A percentile compares a stretch with the other conserved stretches of the same genome.
Conservation (phyloP, 106 monocot species). For the Allium cepa region DNA sequence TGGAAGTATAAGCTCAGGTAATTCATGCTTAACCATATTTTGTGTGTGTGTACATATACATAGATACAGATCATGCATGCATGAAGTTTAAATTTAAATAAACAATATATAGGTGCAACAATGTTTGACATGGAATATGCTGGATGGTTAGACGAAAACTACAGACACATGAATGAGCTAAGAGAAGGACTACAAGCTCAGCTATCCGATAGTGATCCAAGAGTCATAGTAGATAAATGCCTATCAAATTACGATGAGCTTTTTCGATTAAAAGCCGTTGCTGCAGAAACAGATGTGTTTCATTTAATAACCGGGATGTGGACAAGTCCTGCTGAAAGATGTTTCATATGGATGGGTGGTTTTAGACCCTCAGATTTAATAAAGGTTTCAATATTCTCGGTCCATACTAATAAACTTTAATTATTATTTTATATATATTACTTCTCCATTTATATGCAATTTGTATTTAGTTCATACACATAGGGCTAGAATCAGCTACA, state of each 20-base stretch:
- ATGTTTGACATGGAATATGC: constrained; percentile 88
- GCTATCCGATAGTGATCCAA: constrained; percentile 47
- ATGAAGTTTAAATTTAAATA: neutral
- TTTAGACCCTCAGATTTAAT: constrained; percentile 86
- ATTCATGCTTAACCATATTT: neutral
- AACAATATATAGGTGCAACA: constrained; percentile 26
- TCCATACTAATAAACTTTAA: too few species aligned
- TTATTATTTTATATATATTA: neutral
- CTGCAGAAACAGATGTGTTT: constrained; percentile 70
- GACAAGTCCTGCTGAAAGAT: constrained; percentile 79
- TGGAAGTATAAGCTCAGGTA: constrained; percentile 68
- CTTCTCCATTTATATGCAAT: too few species aligned
- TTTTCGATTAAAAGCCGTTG: constrained; percentile 50
- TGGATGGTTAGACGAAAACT: constrained; percentile 71
- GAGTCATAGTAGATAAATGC: constrained; percentile 61
- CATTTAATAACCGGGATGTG: constrained; percentile 91
- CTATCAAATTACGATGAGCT: constrained; percentile 67
- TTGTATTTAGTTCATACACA: too few species aligned
- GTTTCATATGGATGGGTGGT: constrained; percentile 95
- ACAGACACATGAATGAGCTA: constrained; percentile 63
- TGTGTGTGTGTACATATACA: neutral
- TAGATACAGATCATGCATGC: neutral
- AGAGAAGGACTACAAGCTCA: constrained; percentile 59
- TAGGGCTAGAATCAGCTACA: too few species aligned
- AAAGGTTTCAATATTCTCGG: constrained; percentile 38